phyloP scores from a whole-genome alignment of 208 protist species.

The Acanthamoeba culbertsoni region DNA sequence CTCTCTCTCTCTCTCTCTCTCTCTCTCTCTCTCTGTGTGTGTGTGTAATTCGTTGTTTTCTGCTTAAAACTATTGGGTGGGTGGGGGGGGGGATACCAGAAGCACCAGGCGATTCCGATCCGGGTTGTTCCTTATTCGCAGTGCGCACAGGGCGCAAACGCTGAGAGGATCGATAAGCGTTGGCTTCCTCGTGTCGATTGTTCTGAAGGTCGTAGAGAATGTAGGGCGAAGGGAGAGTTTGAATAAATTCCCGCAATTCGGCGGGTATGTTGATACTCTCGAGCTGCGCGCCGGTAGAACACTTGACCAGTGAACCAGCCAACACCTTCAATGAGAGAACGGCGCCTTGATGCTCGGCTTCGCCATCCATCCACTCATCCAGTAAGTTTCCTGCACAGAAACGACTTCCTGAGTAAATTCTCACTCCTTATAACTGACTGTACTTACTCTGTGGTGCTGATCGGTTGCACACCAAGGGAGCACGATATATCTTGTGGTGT shows the following conservation, averaged over 20 bases:
- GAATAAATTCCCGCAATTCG: constrained; percentile 31
- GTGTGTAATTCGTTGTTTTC: no score
- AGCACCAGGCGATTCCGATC: no score
- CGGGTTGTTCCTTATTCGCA: no score
- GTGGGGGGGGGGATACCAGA: no score
- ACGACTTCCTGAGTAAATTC: neutral
- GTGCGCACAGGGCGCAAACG: no score
- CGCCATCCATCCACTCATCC: neutral
- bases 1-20: no score
- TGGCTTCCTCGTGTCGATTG: neutral
- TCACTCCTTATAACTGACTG: neutral
- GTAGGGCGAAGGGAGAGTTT: constrained; percentile 40
- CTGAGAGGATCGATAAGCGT: neutral
- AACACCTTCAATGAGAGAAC: constrained; percentile 20
- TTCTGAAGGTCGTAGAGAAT: constrained; percentile 3
- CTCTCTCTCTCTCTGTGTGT: no score
- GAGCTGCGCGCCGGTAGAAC: neutral
- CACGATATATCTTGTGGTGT: neutral
- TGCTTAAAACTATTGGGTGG: no score
- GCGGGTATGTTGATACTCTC: constrained; percentile 11
- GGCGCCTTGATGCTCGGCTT: neutral
- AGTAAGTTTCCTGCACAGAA: neutral
- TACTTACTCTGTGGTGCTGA: neutral
- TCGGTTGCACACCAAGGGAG: neutral
- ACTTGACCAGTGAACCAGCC: constrained; percentile 48